Percentiles rank a stretch among this genome's conserved stretches.
Evolutionary conservation across 345 rosid genomes (phyloP).

Genomic region (Eucalyptus marginata): DNA sequence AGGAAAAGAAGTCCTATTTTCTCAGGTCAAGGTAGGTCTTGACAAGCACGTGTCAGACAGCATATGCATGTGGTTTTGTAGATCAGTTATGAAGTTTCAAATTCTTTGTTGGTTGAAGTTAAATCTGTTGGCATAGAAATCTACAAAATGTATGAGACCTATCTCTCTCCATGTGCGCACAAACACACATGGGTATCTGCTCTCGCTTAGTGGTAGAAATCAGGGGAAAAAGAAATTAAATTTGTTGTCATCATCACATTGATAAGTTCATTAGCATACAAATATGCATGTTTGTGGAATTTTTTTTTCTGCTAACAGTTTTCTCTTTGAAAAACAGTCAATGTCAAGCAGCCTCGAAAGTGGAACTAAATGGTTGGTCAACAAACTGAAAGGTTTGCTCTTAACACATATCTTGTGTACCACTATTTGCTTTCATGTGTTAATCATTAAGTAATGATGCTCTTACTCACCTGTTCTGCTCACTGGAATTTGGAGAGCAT

Average conservation of each 20-base stretch:
- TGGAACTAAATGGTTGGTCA: constrained; percentile 90
- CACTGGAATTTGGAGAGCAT: not conserved
- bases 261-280: not conserved
- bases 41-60: not conserved
- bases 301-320: not conserved
- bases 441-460: not conserved
- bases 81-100: not conserved
- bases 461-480: not conserved
- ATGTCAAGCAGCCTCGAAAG: constrained; percentile 75
- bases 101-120: not conserved
- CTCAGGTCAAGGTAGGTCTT: not conserved
- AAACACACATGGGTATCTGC: not conserved
- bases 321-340: constrained; percentile 28
- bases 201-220: not conserved
- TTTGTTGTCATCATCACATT: not conserved
- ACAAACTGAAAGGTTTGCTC: constrained; percentile 73
- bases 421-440: not conserved
- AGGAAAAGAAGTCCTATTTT: not conserved
- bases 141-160: not conserved
- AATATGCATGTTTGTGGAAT: not conserved
- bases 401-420: not conserved
- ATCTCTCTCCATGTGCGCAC: not conserved
- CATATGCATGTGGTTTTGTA: not conserved
- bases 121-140: not conserved
- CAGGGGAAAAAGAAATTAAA: not conserved